phyloP scores from a whole-genome alignment of 495 filamentous ascomycete genomes.

The Penicillium diatomitis region DNA sequence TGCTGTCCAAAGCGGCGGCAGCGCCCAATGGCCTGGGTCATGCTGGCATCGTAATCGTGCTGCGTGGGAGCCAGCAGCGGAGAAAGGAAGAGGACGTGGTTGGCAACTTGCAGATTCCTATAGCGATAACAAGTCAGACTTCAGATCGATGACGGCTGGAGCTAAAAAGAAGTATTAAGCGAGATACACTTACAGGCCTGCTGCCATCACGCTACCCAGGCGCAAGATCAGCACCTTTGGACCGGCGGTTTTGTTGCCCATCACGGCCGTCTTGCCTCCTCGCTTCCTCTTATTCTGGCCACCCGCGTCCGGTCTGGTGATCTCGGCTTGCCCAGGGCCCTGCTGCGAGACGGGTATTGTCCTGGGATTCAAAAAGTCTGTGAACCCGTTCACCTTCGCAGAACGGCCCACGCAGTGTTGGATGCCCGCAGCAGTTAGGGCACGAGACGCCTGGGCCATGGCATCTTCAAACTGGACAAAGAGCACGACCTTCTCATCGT shows the following conservation, averaged over 20 bases:
- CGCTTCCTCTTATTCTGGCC: background rate
- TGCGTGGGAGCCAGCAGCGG: slow-evolving; percentile 48
- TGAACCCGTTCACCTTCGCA: background rate
- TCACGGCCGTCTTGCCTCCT: background rate
- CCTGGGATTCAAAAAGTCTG: slow-evolving; percentile 4
- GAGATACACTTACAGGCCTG: slow-evolving; percentile 51
- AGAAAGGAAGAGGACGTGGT: slow-evolving; percentile 67
- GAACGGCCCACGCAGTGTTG: slow-evolving; percentile 10
- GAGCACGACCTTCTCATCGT: slow-evolving; percentile 39
- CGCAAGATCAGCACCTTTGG: slow-evolving; percentile 57
- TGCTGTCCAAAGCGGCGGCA: slow-evolving; percentile 57
- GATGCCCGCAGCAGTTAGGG: slow-evolving; percentile 23
- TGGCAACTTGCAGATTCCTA: slow-evolving; percentile 66
- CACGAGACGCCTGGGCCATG: slow-evolving; percentile 23
- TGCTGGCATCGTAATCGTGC: slow-evolving; percentile 47
- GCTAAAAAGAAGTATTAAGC: background rate
- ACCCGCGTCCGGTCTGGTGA: background rate
- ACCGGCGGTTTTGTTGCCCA: background rate
- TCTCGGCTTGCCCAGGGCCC: background rate
- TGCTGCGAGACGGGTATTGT: background rate
- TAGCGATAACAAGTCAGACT: background rate
- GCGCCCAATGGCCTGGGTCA: slow-evolving; percentile 67
- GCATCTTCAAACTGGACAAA: slow-evolving; percentile 45
- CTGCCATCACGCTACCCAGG: slow-evolving; percentile 51
- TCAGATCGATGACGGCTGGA: background rate